These are phyloP conservation scores for Penicillium mononematosum DNA, from an alignment of 495 filamentous ascomycete genomes.

Conservation along the genomic window DNA sequence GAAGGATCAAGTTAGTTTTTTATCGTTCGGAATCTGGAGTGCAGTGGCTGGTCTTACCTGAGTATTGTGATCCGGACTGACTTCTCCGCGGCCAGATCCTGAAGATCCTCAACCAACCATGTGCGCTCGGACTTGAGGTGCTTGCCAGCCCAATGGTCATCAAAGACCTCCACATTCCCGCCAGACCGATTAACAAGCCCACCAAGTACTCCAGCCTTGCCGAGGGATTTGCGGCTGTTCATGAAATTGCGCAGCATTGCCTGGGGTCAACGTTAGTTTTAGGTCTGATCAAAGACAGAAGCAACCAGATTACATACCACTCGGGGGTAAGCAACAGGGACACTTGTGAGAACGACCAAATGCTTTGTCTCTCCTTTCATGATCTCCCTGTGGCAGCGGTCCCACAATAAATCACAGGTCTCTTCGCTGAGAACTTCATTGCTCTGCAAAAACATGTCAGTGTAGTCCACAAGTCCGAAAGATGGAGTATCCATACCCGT, in stretches of 20 bases:
- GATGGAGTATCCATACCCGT: conserved; percentile 47
- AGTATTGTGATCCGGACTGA: conserved; percentile 88
- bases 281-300: conserved; percentile 17
- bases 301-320: conserved; percentile 57
- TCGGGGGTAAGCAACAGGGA: conserved; percentile 92
- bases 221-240: conserved; percentile 85
- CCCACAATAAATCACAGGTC: conserved; percentile 81
- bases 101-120: conserved; percentile 83
- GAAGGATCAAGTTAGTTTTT: conserved; percentile 19
- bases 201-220: conserved; percentile 77
- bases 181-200: conserved; percentile 85
- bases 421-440: conserved; percentile 77
- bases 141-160: conserved; percentile 97
- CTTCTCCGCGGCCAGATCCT: conserved; percentile 85
- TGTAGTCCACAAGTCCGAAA: not conserved
- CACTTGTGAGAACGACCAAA: conserved; percentile 77
- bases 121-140: conserved; percentile 87
- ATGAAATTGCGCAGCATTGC: conserved; percentile 65
- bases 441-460: conserved; percentile 39
- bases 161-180: conserved; percentile 88
- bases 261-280: conserved; percentile 40
- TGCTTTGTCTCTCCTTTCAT: conserved; percentile 82
- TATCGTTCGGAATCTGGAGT: not conserved
- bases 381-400: conserved; percentile 78
- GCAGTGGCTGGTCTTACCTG: conserved; percentile 46